Evolutionary conservation across 495 filamentous ascomycete genomes (phyloP).

Genomic region (Trichoderma reesei): DNA sequence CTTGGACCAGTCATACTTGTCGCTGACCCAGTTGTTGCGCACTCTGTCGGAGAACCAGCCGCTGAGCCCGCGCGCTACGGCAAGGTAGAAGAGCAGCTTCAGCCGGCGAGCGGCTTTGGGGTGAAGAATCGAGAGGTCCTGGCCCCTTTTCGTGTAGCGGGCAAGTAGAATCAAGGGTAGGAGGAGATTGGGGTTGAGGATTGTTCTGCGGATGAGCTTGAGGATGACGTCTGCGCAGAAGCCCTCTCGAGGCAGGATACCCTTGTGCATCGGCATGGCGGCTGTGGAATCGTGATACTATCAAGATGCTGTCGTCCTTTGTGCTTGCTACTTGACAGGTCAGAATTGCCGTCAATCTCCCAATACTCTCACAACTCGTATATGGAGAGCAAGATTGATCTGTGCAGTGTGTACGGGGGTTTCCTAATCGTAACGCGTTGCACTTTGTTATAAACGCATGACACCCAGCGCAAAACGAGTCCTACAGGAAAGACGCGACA

Average conservation of each 20-base stretch:
- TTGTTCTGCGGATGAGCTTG: constrained; percentile 42
- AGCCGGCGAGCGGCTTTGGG: constrained; percentile 37
- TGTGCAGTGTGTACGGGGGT: too few species aligned
- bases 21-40: constrained; percentile 51
- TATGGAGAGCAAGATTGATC: too few species aligned
- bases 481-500: neutral
- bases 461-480: too few species aligned
- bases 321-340: too few species aligned
- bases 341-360: too few species aligned
- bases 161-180: constrained; percentile 49
- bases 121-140: constrained; percentile 38
- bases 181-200: constrained; percentile 50
- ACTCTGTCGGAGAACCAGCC: constrained; percentile 41
- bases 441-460: too few species aligned
- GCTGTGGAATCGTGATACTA: neutral
- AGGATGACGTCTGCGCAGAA: constrained; percentile 52
- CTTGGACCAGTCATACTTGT: constrained; percentile 56
- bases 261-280: constrained; percentile 40
- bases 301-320: too few species aligned
- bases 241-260: constrained; percentile 43
- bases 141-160: constrained; percentile 49
- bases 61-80: constrained; percentile 37
- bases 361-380: too few species aligned
- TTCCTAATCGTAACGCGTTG: too few species aligned
- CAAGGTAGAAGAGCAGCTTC: constrained; percentile 38